Conservation (phyloP, 2,329 filamentous ascomycete genomes). For the Scytalidium lignicola region DNA sequence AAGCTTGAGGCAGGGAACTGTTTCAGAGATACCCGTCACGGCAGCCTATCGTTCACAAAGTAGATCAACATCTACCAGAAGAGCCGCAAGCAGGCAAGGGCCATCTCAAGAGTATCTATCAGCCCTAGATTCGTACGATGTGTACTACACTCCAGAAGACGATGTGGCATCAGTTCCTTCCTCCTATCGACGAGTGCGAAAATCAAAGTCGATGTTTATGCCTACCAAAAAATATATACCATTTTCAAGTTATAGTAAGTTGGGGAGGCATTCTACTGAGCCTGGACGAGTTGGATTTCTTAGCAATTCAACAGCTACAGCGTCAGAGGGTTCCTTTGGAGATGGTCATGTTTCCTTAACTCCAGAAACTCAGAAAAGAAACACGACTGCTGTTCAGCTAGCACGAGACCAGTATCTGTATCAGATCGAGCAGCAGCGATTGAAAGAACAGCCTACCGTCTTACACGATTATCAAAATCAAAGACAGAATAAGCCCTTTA, state of each 20-base stretch:
- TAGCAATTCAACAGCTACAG: background rate
- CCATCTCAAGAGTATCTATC: conserved; percentile 30
- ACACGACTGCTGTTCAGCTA: conserved; percentile 32
- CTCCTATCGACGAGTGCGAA: conserved; percentile 46
- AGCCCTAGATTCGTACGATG: conserved; percentile 32
- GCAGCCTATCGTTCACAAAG: conserved; percentile 25
- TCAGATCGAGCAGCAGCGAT: conserved; percentile 29
- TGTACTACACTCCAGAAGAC: conserved; percentile 44
- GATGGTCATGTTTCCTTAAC: background rate
- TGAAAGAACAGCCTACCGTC: conserved; percentile 38
- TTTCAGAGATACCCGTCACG: conserved; percentile 18
- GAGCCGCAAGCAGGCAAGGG: conserved; percentile 17
- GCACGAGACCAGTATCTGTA: conserved; percentile 32
- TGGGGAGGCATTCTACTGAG: conserved; percentile 12
- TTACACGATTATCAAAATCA: conserved; percentile 35
- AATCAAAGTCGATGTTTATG: conserved; percentile 50
- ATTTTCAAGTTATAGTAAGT: background rate
- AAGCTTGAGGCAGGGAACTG: conserved; percentile 20
- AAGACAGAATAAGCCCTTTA: conserved; percentile 31
- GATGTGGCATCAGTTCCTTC: conserved; percentile 42
- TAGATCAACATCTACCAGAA: conserved; percentile 26
- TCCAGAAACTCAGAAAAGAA: conserved; percentile 18
- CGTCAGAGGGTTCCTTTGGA: background rate
- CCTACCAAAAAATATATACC: conserved; percentile 13
- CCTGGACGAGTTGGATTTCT: conserved; percentile 24